These are phyloP conservation scores for Curvularia eragrostidis DNA, from an alignment of 2,329 filamentous ascomycete species.

Conservation along the genomic window DNA sequence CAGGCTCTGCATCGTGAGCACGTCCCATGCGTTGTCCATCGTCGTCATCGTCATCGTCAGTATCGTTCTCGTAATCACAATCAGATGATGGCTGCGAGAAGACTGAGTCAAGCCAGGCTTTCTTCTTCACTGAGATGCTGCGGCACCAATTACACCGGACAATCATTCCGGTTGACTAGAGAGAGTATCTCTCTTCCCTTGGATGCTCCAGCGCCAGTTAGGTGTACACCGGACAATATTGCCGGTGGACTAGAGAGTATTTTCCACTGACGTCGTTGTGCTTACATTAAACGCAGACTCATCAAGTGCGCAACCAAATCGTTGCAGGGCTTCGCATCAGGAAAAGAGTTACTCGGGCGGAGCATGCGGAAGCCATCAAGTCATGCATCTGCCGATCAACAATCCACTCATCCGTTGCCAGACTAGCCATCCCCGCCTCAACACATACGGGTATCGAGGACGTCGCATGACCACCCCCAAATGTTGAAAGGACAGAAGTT, in stretches of 20 bases:
- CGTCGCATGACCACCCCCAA: not conserved
- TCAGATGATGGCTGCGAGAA: not conserved
- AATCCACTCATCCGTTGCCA: conserved; percentile 2
- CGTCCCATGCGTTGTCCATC: not conserved
- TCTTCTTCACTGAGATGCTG: conserved; percentile 2
- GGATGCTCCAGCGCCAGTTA: conserved; percentile 3
- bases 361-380: conserved; percentile 7
- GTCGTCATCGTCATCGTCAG: not conserved
- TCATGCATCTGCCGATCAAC: conserved; percentile 10
- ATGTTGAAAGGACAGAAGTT: not conserved
- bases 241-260: conserved; percentile 6
- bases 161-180: conserved; percentile 4
- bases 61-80: not conserved
- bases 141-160: conserved; percentile 5
- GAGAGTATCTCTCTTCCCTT: not conserved
- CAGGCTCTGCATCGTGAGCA: conserved; percentile 8
- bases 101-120: not conserved
- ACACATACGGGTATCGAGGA: not conserved
- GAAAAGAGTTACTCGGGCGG: conserved; percentile 3
- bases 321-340: conserved; percentile 1
- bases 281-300: conserved; percentile 2
- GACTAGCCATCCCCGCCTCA: not conserved
- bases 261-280: conserved; percentile 3
- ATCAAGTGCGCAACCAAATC: not conserved
- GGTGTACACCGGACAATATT: not conserved